Base-by-base conservation (phyloP, 768 basidiomycete genomes). In the Pleurotus salmoneostramineus region DNA sequence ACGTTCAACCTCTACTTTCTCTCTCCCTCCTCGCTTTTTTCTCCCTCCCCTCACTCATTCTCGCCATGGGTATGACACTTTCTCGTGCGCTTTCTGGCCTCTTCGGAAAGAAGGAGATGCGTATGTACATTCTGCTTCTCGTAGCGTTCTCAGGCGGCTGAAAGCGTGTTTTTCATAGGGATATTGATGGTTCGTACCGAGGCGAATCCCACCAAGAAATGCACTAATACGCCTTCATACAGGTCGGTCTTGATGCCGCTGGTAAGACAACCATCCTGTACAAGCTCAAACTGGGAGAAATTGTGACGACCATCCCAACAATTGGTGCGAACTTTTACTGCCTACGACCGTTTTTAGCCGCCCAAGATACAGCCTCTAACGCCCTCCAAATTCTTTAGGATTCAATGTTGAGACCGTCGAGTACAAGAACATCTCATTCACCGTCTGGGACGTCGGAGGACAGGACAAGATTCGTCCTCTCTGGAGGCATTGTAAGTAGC, bases 401-500 rank as follows among this genome's bases (percentile, higher is more conserved):
- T 99, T 99, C 83, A 99, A 99, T 72, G 97, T 99, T 66, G 97
- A 99, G 83, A 98, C 97, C 61, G 97, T 99, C 65, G 96, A 98
- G 76, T 98, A 99, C 80, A 98, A 98, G 85, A 99, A 98, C 83
- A 98, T 98, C 64, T 97, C 95, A 27, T 99, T 99, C 86, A 99
- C 96, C 21, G 97, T 98, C 47, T 98, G 97, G 97, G 97, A 99
- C 78, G 97, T 99, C 63, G 97, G 97, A 85, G 97, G 96, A 68
- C 96, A 99, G 79, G 96, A 99, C 80, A 99, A 98, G 88, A 98
- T 98, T 75, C 88, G 96, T 68, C 96, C 96, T 65, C 87, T 98
- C 66, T 99, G 97, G 97, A 93, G 96, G 87, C 97, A 99, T 82
- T 99, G 97, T 97, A 69, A 70, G 94, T 86, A 56, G 47, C 63